Percentiles rank a stretch among this genome's conserved stretches.
Evolutionary conservation across 352 stramenopile species (phyloP).

Genomic region (Pythium angustatum): DNA sequence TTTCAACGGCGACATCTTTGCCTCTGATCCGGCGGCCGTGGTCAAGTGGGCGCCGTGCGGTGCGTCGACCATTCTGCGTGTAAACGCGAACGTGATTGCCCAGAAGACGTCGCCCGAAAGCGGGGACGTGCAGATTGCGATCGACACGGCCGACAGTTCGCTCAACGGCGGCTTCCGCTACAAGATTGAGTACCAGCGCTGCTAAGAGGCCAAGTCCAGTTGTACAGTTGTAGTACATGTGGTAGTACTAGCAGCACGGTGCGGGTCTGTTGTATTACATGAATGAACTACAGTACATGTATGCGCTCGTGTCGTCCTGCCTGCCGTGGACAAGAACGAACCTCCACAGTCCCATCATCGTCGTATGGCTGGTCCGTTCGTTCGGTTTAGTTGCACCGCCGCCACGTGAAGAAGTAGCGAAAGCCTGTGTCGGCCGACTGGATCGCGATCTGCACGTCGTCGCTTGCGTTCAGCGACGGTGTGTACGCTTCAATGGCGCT

Average conservation of each 20-base stretch:
- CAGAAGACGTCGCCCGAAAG: slow-evolving; percentile 30
- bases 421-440: slow-evolving; percentile 51
- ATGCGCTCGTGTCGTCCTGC: no score
- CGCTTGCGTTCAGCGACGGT: slow-evolving; percentile 11
- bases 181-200: slow-evolving; percentile 35
- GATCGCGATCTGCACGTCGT: slow-evolving; percentile 47
- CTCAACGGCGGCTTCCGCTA: slow-evolving; percentile 46
- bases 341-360: background rate
- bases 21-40: slow-evolving; percentile 39
- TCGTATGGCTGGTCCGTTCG: no score
- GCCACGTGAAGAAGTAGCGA: slow-evolving; percentile 46
- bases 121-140: slow-evolving; percentile 44
- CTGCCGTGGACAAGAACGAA: background rate
- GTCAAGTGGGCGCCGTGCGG: slow-evolving; percentile 51
- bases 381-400: slow-evolving; percentile 21
- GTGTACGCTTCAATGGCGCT: slow-evolving; percentile 43
- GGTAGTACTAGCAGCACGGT: no score
- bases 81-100: slow-evolving; percentile 47
- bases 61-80: slow-evolving; percentile 46
- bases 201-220: background rate
- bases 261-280: background rate
- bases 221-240: background rate
- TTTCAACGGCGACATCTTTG: background rate
- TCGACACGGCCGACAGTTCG: slow-evolving; percentile 50
- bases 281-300: no score